phyloP scores from a whole-genome alignment of 257 asterid genomes.

The Nicotiana tabacum region DNA sequence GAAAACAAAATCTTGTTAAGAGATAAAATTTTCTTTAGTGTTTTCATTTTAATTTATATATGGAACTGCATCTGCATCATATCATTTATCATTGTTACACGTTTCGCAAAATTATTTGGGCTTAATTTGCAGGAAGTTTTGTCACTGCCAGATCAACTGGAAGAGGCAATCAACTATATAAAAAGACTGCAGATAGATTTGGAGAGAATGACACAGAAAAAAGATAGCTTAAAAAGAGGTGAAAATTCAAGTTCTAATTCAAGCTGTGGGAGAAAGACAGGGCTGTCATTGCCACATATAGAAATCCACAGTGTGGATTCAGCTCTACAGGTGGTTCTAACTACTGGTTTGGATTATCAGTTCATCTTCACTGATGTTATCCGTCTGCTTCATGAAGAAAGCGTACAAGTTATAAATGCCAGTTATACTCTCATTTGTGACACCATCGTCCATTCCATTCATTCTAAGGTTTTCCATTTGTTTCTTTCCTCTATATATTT shows the following conservation, averaged over 20 bases:
- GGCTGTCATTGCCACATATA: constrained; percentile 30
- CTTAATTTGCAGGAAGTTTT: constrained; percentile 29
- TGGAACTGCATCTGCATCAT: too few relatives aligned
- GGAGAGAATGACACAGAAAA: constrained; percentile 57
- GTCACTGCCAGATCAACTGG: constrained; percentile 54
- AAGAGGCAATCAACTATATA: constrained; percentile 51
- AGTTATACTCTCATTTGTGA: constrained; percentile 23
- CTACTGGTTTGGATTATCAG: constrained; percentile 38
- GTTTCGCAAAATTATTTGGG: neutral
- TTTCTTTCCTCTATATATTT: neutral
- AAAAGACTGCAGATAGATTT: constrained; percentile 35
- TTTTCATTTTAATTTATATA: too few relatives aligned
- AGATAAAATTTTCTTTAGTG: too few relatives aligned
- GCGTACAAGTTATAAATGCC: constrained; percentile 46
- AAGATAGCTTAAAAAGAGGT: constrained; percentile 10
- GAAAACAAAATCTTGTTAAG: too few relatives aligned
- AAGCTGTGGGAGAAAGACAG: neutral
- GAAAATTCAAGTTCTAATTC: neutral
- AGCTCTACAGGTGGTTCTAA: constrained; percentile 38
- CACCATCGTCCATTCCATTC: constrained; percentile 53
- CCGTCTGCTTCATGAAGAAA: constrained; percentile 54
- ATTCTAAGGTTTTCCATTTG: constrained; percentile 36
- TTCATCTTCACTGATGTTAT: constrained; percentile 42
- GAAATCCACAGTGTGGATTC: constrained; percentile 44
- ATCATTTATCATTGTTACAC: neutral